Conservation (phyloP, 2,329 filamentous ascomycete species). For the Calonectria pseudoturangicola region DNA sequence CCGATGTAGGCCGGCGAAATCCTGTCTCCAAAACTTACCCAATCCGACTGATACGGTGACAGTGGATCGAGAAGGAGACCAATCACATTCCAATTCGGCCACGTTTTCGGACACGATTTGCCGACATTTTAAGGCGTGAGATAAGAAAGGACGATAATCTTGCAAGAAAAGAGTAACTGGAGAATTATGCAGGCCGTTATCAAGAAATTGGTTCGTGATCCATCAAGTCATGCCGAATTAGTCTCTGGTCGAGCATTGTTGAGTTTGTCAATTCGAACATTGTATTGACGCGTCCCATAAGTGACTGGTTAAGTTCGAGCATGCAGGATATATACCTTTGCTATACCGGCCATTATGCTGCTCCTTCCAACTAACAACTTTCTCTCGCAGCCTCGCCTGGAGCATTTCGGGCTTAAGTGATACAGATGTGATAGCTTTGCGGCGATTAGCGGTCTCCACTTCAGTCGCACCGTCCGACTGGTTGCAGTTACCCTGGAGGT, state of each 20-base stretch:
- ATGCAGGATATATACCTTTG: not conserved
- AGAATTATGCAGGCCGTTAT: too few relatives aligned
- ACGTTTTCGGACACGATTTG: constrained; percentile 1
- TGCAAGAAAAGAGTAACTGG: too few relatives aligned
- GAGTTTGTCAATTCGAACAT: too few relatives aligned
- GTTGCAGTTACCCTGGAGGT: not conserved
- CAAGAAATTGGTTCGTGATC: too few relatives aligned
- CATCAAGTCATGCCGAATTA: too few relatives aligned
- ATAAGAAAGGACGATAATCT: too few relatives aligned
- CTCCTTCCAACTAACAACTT: not conserved
- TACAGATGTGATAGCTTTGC: not conserved
- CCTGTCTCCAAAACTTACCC: constrained; percentile 9
- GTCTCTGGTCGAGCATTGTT: too few relatives aligned
- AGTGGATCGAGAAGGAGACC: not conserved
- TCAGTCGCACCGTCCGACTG: not conserved
- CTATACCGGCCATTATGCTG: not conserved
- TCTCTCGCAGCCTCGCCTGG: not conserved
- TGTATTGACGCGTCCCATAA: too few relatives aligned
- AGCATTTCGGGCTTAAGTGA: not conserved
- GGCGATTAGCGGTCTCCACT: not conserved
- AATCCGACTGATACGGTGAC: not conserved
- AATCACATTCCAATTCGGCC: not conserved
- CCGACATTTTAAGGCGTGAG: not conserved
- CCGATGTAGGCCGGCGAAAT: constrained; percentile 25
- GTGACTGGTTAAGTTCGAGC: too few relatives aligned